Evolutionary conservation across 139 green algal species (phyloP).

Genomic region (Desmodesmus armatus): DNA sequence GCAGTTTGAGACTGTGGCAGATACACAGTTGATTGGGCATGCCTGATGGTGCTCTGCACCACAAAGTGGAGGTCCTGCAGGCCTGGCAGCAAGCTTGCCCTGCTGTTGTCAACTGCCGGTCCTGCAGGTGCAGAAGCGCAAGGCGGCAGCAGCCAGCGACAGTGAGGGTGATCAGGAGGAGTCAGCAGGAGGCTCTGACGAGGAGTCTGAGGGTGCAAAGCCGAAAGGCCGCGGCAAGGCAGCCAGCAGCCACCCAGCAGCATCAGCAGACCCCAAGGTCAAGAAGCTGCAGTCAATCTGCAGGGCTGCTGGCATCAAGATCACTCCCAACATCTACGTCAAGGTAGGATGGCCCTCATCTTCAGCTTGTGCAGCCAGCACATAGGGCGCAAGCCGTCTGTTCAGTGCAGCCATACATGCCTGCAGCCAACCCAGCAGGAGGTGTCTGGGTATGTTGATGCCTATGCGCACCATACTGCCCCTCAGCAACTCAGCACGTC

Average conservation of each 20-base stretch:
- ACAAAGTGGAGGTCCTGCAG: no score
- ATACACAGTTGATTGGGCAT: no score
- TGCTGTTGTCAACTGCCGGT: background rate
- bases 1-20: no score
- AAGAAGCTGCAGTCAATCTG: constrained; percentile 21
- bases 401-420: no score
- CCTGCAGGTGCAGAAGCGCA: constrained; percentile 29
- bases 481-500: no score
- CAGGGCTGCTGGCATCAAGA: constrained; percentile 17
- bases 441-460: no score
- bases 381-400: no score
- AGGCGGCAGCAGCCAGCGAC: constrained; percentile 1
- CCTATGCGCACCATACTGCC: no score
- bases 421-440: no score
- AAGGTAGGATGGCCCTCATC: constrained; percentile 16
- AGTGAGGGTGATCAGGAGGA: constrained; percentile 10
- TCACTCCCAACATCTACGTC: constrained; percentile 15
- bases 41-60: no score
- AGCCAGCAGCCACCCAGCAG: background rate
- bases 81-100: background rate
- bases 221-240: background rate
- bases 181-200: background rate
- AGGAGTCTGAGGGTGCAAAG: background rate
- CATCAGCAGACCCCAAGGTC: constrained; percentile 27
- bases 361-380: no score